Conservation (phyloP, 2,329 filamentous ascomycete genomes). For the Seiridium cupressi region DNA sequence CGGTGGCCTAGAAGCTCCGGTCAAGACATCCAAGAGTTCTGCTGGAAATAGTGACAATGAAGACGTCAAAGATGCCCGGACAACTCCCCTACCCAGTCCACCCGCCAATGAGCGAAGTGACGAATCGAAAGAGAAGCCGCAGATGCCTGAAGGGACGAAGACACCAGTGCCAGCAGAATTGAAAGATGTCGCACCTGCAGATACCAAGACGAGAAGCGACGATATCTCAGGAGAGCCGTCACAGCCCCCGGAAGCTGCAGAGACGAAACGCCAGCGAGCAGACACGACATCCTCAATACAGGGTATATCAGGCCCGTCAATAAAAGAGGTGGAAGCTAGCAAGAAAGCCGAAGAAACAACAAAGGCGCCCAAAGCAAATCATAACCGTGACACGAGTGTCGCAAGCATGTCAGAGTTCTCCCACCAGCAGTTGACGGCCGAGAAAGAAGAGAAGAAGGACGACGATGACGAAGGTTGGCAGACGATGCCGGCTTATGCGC, state of each 20-base stretch:
- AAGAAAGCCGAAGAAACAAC: constrained; percentile 20
- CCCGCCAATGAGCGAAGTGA: constrained; percentile 15
- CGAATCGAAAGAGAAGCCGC: constrained; percentile 8
- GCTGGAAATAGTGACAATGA: constrained; percentile 36
- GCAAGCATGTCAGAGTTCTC: constrained; percentile 77
- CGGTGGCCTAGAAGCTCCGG: constrained; percentile 11
- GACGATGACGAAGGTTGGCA: constrained; percentile 79
- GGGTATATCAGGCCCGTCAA: constrained; percentile 27
- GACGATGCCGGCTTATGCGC: constrained; percentile 88
- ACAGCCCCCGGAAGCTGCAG: background rate
- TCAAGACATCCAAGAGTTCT: constrained; percentile 18
- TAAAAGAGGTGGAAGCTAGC: constrained; percentile 25
- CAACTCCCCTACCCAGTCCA: constrained; percentile 23
- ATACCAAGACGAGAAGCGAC: constrained; percentile 4
- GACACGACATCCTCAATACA: constrained; percentile 13
- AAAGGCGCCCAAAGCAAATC: constrained; percentile 19
- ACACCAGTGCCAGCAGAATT: constrained; percentile 20
- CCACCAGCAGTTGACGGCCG: constrained; percentile 72
- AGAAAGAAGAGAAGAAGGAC: constrained; percentile 51
- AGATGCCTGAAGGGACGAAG: constrained; percentile 17
- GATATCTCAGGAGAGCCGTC: background rate
- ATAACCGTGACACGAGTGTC: constrained; percentile 38
- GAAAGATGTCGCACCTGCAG: constrained; percentile 6
- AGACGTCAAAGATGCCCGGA: constrained; percentile 35
- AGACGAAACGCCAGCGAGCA: constrained; percentile 16